Evolutionary conservation across 805 yeast species (phyloP).

Genomic region (Teunomyces stri): DNA sequence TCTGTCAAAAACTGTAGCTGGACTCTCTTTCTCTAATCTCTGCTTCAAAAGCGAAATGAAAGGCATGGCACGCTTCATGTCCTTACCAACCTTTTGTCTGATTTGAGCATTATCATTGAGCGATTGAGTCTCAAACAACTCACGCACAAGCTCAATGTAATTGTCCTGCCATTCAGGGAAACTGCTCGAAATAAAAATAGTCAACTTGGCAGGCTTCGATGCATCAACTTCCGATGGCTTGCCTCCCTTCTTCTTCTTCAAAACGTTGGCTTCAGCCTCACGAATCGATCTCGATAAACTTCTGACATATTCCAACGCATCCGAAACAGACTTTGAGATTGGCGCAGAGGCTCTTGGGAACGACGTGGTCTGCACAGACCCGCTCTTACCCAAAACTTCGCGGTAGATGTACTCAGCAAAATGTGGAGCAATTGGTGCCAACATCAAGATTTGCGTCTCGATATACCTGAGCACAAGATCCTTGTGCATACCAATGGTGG

Average conservation of each 20-base stretch:
- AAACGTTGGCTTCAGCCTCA: constrained; percentile 84
- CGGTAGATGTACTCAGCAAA: constrained; percentile 87
- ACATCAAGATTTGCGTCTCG: constrained; percentile 77
- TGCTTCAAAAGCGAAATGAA: constrained; percentile 84
- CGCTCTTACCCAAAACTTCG: constrained; percentile 67
- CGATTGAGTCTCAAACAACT: constrained; percentile 62
- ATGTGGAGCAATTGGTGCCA: constrained; percentile 95
- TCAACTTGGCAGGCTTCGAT: constrained; percentile 67
- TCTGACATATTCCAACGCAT: constrained; percentile 79
- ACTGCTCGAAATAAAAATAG: constrained; percentile 71
- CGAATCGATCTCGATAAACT: constrained; percentile 77
- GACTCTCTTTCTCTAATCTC: constrained; percentile 66
- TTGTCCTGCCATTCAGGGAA: constrained; percentile 71
- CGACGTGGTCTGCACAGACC: constrained; percentile 66
- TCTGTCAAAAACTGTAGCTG: constrained; percentile 84
- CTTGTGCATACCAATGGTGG: constrained; percentile 66
- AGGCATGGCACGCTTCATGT: constrained; percentile 98
- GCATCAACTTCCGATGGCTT: constrained; percentile 73
- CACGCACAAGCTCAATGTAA: constrained; percentile 67
- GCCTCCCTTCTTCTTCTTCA: constrained; percentile 81
- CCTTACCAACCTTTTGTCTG: constrained; percentile 71
- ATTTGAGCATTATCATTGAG: constrained; percentile 64
- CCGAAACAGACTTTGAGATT: constrained; percentile 56
- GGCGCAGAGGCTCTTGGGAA: constrained; percentile 81
- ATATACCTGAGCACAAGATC: constrained; percentile 80